Evolutionary conservation across 768 basidiomycete species (phyloP).

Genomic region (Amanita subjunquillea): DNA sequence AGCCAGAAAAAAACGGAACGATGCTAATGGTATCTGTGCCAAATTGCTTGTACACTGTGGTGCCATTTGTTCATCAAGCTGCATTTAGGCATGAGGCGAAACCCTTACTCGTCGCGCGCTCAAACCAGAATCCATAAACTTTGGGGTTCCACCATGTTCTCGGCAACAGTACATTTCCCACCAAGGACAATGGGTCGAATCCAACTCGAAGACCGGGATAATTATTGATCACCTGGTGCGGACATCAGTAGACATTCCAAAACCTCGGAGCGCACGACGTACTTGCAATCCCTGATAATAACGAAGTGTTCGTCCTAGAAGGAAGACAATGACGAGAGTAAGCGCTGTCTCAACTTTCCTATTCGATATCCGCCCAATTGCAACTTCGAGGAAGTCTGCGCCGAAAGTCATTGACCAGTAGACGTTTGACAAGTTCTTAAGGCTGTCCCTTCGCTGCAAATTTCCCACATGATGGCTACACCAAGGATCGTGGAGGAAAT

Average conservation of each 20-base stretch:
- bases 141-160: slow-evolving; percentile 35
- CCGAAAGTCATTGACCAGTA: background rate
- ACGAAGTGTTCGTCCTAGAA: slow-evolving; percentile 21
- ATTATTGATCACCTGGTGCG: slow-evolving; percentile 22
- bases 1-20: slow-evolving; percentile 27
- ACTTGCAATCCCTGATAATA: slow-evolving; percentile 22
- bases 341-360: background rate
- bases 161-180: slow-evolving; percentile 23
- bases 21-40: slow-evolving; percentile 30
- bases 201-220: slow-evolving; percentile 30
- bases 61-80: background rate
- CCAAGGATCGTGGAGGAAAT: too few relatives aligned
- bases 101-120: slow-evolving; percentile 23
- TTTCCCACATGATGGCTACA: too few relatives aligned
- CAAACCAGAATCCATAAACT: slow-evolving; percentile 22
- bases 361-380: background rate
- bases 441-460: too few relatives aligned
- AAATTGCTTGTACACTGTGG: slow-evolving; percentile 23
- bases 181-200: slow-evolving; percentile 28
- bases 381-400: background rate
- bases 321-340: slow-evolving; percentile 13
- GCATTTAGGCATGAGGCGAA: background rate
- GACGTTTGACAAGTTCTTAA: too few relatives aligned
- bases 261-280: background rate
- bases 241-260: background rate